Base-by-base conservation (phyloP, 2,329 filamentous ascomycete species). In the Emergomyces orientalis region DNA sequence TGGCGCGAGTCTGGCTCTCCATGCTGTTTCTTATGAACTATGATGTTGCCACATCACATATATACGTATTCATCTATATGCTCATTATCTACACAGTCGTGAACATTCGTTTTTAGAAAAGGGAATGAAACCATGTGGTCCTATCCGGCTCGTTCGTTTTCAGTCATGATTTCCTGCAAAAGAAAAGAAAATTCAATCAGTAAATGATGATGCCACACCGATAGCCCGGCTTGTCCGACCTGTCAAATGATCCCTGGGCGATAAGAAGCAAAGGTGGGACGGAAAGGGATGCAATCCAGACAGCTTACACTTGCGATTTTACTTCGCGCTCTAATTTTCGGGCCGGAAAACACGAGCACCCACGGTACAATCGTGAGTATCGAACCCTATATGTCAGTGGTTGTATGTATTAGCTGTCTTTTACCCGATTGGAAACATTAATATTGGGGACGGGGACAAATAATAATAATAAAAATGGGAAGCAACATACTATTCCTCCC, bases 281-380 rank as follows among this genome's bases (percentile, higher is more conserved):
- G n/a, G 17, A 41, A 34, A 71, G 69, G 72, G 47, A 47, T 51
- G 51, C 39, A 59, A 43, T 4, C 11, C 7, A 8, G 3, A 55
- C 22, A 39, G 47, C 71, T 79, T 73, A 82, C 84, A 72, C 81
- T 82, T 4, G 91, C 91, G 76, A 96, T 88, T 68, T 85, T 88
- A 72, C 90, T 94, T 72, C 86, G 83, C 13, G 83, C 82, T 34
- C 92, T 81, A 66, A 97, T 96, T 66, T 71, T 83, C 41, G 88
- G 85, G 0, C 92, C 93, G 67, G 85, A 94, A 39, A 94, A 84
- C 0, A 92, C 83, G 60, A 97, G 74, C 0, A 92, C 86, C 89
- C 91, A 97, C 0, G 92, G 93, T n/a, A 96, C 91, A 1, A 89
- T 73, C 0, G 89, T 92, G 65, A 97, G 74, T 1, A 82, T 63